Conservation (phyloP, 2,329 filamentous ascomycete genomes). For the Aspergillus pseudotamarii region DNA sequence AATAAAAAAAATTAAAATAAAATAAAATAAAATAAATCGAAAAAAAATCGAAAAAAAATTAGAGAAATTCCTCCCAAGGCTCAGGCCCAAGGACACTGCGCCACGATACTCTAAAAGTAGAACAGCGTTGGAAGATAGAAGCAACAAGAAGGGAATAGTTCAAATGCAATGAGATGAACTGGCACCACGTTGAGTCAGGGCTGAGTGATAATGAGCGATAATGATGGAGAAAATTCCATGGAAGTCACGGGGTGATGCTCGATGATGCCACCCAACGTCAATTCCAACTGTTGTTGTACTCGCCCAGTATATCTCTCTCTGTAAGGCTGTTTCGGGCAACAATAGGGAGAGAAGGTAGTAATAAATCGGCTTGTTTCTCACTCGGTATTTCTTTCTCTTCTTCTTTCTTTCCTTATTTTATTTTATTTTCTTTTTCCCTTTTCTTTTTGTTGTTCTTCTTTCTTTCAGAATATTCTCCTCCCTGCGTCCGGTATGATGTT, state of each 20-base stretch:
- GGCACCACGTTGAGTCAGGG: slow-evolving; percentile 21
- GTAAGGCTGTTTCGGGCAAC: slow-evolving; percentile 9
- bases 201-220: slow-evolving; percentile 14
- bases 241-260: slow-evolving; percentile 16
- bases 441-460: background rate
- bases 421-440: background rate
- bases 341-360: background rate
- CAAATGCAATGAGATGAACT: slow-evolving; percentile 17
- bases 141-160: slow-evolving; percentile 2
- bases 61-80: background rate
- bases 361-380: background rate
- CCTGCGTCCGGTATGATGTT: slow-evolving; percentile 4
- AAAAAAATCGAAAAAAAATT: background rate
- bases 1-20: background rate
- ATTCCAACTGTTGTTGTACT: background rate
- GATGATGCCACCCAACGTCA: slow-evolving; percentile 19
- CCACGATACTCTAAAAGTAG: slow-evolving; percentile 12
- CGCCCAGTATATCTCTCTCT: background rate
- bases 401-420: too few relatives aligned
- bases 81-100: slow-evolving; percentile 3
- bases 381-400: background rate
- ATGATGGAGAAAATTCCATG: slow-evolving; percentile 1
- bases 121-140: background rate
- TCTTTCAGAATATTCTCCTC: background rate
- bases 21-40: background rate